Percentiles rank a stretch among this genome's conserved stretches.
These are phyloP conservation scores for Lactifluus pinguis DNA, from an alignment of 768 basidiomycete species.

Conservation along the genomic window DNA sequence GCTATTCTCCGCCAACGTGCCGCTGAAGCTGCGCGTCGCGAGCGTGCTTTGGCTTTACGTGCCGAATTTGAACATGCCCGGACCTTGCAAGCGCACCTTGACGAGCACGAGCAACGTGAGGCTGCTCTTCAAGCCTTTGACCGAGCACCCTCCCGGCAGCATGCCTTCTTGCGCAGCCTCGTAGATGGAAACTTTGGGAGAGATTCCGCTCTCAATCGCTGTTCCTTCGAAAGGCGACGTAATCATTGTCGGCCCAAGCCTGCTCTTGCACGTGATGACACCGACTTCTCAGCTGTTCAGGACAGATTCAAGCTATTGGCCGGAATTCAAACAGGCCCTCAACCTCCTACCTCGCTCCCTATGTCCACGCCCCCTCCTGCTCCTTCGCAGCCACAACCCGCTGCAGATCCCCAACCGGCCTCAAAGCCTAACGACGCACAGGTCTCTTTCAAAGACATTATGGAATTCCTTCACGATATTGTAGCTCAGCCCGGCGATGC, in stretches of 20 bases:
- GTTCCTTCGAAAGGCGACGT: not conserved
- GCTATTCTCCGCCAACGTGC: conserved; percentile 2
- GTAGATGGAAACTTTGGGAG: not conserved
- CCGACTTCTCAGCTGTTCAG: not conserved
- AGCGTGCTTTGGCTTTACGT: not conserved
- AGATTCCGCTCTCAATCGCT: not conserved
- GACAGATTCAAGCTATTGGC: not conserved
- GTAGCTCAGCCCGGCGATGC: not conserved
- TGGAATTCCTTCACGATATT: not conserved
- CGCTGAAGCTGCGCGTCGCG: not conserved
- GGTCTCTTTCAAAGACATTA: not conserved
- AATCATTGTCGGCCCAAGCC: too few relatives aligned
- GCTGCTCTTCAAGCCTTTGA: not conserved
- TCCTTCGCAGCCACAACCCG: not conserved
- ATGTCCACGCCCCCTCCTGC: not conserved
- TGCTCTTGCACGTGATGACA: not conserved
- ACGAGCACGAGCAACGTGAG: not conserved
- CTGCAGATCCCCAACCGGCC: not conserved
- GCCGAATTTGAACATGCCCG: not conserved
- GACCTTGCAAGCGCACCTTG: not conserved
- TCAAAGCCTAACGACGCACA: not conserved
- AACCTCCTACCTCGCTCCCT: not conserved
- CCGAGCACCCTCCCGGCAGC: not conserved
- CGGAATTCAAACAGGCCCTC: not conserved
- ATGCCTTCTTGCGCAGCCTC: not conserved